phyloP scores from a whole-genome alignment of 139 green algal species.

The Nannochloris sp. region DNA sequence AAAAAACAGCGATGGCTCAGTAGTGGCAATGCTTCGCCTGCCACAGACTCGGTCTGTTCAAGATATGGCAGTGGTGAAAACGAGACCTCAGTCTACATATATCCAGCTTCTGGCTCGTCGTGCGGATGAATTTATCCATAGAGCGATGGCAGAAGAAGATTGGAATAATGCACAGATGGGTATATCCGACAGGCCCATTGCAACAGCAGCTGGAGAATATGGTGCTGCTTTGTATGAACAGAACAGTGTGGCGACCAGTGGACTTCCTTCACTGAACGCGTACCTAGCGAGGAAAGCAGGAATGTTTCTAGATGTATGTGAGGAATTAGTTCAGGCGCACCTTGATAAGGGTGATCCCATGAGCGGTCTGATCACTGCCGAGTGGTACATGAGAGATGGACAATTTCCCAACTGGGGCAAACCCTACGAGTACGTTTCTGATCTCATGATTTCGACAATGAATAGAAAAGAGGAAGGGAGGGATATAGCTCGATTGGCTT shows the following conservation, averaged over 20 bases:
- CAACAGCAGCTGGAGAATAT: constrained; percentile 31
- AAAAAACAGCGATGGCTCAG: constrained; percentile 7
- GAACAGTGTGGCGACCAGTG: constrained; percentile 29
- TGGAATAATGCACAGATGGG: not conserved
- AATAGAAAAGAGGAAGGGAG: constrained; percentile 48
- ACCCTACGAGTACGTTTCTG: constrained; percentile 60
- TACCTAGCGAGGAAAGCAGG: constrained; percentile 56
- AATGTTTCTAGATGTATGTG: constrained; percentile 65
- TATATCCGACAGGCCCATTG: constrained; percentile 14
- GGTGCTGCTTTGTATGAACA: constrained; percentile 39
- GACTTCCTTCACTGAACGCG: constrained; percentile 36
- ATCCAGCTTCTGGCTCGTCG: constrained; percentile 53
- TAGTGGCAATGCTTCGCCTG: constrained; percentile 63
- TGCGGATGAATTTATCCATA: constrained; percentile 63
- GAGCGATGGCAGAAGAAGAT: constrained; percentile 65
- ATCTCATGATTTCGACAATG: constrained; percentile 35
- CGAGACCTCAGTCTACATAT: constrained; percentile 20
- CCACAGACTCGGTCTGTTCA: constrained; percentile 34
- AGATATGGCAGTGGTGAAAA: constrained; percentile 46
- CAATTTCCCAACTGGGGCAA: constrained; percentile 64
- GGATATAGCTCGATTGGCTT: constrained; percentile 44
- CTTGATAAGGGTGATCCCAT: constrained; percentile 40
- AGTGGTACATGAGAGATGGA: constrained; percentile 76
- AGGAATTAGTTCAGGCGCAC: constrained; percentile 51
- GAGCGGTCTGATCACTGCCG: constrained; percentile 55